Conservation (phyloP, 306 rosid genomes). For the Prosopis cineraria region DNA sequence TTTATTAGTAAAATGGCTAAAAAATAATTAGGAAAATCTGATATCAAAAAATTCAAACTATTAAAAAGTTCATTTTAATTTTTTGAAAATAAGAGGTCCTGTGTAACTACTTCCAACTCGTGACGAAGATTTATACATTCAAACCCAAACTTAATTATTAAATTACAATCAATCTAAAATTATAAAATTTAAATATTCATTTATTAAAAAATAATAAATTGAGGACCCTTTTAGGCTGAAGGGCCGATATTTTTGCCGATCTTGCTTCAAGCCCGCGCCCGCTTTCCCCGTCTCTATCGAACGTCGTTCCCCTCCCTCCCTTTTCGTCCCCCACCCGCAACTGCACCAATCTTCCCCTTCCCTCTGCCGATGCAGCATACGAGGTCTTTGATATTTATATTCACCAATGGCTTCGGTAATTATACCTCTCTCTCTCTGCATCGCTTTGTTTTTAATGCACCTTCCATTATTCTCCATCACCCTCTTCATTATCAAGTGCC, state of each 20-base stretch:
- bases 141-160: no score
- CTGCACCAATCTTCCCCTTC: not conserved
- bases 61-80: no score
- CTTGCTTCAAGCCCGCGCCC: not conserved
- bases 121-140: no score
- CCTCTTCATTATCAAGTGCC: not conserved
- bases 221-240: no score
- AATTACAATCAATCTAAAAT: no score
- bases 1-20: no score
- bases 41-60: no score
- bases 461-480: not conserved
- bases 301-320: not conserved
- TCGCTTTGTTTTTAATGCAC: not conserved
- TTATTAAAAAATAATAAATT: no score
- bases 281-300: constrained; percentile 10
- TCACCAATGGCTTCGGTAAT: constrained; percentile 48
- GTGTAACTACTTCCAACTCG: no score
- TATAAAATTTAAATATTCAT: no score
- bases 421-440: not conserved
- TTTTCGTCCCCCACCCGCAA: constrained; percentile 1
- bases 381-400: constrained; percentile 21
- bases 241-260: constrained; percentile 1
- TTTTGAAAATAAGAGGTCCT: no score
- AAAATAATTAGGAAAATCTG: no score
- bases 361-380: not conserved